Percentiles rank a stretch among this genome's conserved stretches.
Evolutionary conservation across 208 protist genomes (phyloP).

Genomic region (Acanthamoeba culbertsoni): DNA sequence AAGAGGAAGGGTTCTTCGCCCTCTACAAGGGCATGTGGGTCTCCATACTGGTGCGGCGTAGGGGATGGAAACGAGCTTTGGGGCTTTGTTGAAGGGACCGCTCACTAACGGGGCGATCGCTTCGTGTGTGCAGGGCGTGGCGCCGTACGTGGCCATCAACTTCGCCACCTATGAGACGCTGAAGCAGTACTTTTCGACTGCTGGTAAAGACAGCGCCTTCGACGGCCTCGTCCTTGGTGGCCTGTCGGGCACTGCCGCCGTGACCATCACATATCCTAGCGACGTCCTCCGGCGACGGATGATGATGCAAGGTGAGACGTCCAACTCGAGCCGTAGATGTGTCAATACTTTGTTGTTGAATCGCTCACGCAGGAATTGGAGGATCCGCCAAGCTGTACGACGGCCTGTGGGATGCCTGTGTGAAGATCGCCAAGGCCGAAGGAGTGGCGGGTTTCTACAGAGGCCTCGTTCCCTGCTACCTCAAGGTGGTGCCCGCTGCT

Average conservation of each 20-base stretch:
- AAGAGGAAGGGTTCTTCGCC: constrained; percentile 8
- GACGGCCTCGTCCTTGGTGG: constrained; percentile 56
- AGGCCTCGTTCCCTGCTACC: constrained; percentile 61
- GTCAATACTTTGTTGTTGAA: not conserved
- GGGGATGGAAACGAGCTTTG: too few species aligned
- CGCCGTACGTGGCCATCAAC: constrained; percentile 73
- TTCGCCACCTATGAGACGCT: constrained; percentile 70
- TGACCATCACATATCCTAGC: constrained; percentile 69
- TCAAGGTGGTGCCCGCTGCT: not conserved
- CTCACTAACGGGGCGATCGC: not conserved
- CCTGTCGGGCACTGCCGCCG: constrained; percentile 65
- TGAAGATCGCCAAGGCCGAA: not conserved
- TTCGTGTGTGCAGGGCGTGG: constrained; percentile 56
- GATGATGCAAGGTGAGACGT: constrained; percentile 59
- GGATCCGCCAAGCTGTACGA: not conserved
- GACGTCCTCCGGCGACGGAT: constrained; percentile 69
- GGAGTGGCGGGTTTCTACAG: constrained; percentile 59
- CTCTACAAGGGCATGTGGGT: constrained; percentile 45
- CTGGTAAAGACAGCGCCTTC: not conserved
- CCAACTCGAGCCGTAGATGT: not conserved
- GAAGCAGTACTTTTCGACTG: too few species aligned
- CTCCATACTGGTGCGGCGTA: not conserved
- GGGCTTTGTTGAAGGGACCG: not conserved
- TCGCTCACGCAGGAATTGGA: not conserved
- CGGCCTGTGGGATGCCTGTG: not conserved